Percentiles rank a stretch among this genome's conserved stretches.
These are phyloP conservation scores for Irpex sp. DNA, from an alignment of 1,284 basidiomycete species.

Conservation along the genomic window DNA sequence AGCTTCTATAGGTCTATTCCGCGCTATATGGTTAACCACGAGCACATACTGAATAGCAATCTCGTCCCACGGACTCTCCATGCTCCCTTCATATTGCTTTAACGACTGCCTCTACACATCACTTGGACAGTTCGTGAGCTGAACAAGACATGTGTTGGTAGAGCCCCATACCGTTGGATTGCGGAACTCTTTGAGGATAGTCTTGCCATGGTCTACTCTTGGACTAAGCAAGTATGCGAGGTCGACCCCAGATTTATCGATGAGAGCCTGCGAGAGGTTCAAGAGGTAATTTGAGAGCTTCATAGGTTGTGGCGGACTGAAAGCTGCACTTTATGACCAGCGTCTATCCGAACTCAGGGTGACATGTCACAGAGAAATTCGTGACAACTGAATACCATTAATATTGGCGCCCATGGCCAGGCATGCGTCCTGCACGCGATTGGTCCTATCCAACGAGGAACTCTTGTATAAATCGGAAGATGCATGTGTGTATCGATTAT, in stretches of 20 bases:
- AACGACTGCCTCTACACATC: slow-evolving; percentile 43
- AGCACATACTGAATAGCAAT: slow-evolving; percentile 77
- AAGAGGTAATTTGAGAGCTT: slow-evolving; percentile 60
- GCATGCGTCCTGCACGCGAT: too few species aligned
- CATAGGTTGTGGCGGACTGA: slow-evolving; percentile 28
- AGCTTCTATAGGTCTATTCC: slow-evolving; percentile 61
- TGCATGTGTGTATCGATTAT: neutral
- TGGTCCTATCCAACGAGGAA: too few species aligned
- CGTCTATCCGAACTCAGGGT: neutral
- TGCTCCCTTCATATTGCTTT: slow-evolving; percentile 56
- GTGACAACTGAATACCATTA: too few species aligned
- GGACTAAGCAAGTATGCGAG: slow-evolving; percentile 71
- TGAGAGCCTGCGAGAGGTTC: slow-evolving; percentile 57
- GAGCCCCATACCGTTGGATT: slow-evolving; percentile 53
- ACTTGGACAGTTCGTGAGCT: neutral
- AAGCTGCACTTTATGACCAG: neutral
- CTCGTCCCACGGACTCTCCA: slow-evolving; percentile 77
- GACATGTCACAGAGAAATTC: too few species aligned
- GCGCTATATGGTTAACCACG: slow-evolving; percentile 64
- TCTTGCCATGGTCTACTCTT: slow-evolving; percentile 70
- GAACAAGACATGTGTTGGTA: neutral
- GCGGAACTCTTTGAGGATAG: slow-evolving; percentile 65
- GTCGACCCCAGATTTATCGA: slow-evolving; percentile 61
- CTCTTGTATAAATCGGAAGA: neutral
- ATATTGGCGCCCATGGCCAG: too few species aligned